A percentile compares a stretch with the other conserved stretches of the same genome.
Evolutionary conservation across 208 protist species (phyloP).

Genomic region (Acanthamoeba castellanii): DNA sequence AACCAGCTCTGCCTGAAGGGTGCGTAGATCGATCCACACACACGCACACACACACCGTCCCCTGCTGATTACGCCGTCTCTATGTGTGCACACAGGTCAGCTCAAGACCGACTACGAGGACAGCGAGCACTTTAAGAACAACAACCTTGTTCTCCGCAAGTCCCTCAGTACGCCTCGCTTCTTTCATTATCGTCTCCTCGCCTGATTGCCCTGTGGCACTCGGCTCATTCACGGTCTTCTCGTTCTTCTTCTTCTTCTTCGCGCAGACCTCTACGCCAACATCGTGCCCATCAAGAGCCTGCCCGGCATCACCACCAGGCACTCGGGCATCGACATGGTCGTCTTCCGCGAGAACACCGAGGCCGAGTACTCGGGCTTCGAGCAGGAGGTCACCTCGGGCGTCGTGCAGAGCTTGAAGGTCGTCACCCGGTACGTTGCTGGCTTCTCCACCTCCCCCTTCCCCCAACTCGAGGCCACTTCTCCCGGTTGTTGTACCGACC

Average conservation of each 20-base stretch:
- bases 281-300: slow-evolving; percentile 84
- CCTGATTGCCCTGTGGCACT: too few relatives aligned
- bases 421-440: slow-evolving; percentile 77
- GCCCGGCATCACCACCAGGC: slow-evolving; percentile 84
- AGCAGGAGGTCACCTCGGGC: slow-evolving; percentile 82
- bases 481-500: slow-evolving; percentile 86
- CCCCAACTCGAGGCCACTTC: too few relatives aligned
- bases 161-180: slow-evolving; percentile 81
- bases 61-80: not conserved
- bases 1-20: slow-evolving; percentile 83
- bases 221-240: too few relatives aligned
- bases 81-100: not conserved
- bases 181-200: too few relatives aligned
- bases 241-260: too few relatives aligned
- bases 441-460: not conserved
- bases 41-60: too few relatives aligned
- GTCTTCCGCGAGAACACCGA: slow-evolving; percentile 93
- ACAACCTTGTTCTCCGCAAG: slow-evolving; percentile 84
- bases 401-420: slow-evolving; percentile 87
- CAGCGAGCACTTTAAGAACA: slow-evolving; percentile 81
- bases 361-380: slow-evolving; percentile 90
- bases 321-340: slow-evolving; percentile 88
- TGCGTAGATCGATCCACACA: too few relatives aligned
- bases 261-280: slow-evolving; percentile 87
- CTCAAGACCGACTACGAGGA: slow-evolving; percentile 37